phyloP scores from a whole-genome alignment of 768 basidiomycete species.

The Tulasnella sp. region DNA sequence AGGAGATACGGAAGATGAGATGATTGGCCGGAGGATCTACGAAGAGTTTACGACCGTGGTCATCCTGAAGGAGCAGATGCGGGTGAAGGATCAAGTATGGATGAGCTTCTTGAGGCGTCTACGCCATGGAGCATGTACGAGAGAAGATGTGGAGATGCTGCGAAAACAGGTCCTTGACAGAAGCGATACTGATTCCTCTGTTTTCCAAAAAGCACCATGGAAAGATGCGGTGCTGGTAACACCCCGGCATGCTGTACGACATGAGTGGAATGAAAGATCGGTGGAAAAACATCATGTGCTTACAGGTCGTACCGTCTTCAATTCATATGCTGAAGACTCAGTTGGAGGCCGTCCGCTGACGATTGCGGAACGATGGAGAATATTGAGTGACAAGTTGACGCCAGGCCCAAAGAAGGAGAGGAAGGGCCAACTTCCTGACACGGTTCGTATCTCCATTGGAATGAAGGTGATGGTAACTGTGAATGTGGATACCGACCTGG shows the following conservation, averaged over 20 bases:
- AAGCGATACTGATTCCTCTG: conserved; percentile 24
- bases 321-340: conserved; percentile 25
- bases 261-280: conserved; percentile 30
- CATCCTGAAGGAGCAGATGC: conserved; percentile 9
- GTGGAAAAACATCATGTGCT: conserved; percentile 19
- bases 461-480: conserved; percentile 30
- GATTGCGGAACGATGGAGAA: conserved; percentile 9
- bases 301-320: conserved; percentile 21
- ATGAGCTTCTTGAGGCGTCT: not conserved
- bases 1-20: conserved; percentile 22
- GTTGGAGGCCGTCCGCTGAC: conserved; percentile 7
- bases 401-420: conserved; percentile 2
- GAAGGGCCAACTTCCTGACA: conserved; percentile 18
- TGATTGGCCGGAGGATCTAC: conserved; percentile 2
- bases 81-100: not conserved
- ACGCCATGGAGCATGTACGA: not conserved
- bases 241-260: conserved; percentile 27
- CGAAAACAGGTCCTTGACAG: conserved; percentile 1
- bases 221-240: conserved; percentile 27
- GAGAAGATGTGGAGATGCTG: not conserved
- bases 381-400: not conserved
- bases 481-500: conserved; percentile 30
- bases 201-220: conserved; percentile 25
- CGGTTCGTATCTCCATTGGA: conserved; percentile 26
- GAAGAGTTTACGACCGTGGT: not conserved